A percentile compares a stretch with the other conserved stretches of the same genome.
phyloP scores from a whole-genome alignment of 768 basidiomycete genomes.

The Rhizopogon rudus region DNA sequence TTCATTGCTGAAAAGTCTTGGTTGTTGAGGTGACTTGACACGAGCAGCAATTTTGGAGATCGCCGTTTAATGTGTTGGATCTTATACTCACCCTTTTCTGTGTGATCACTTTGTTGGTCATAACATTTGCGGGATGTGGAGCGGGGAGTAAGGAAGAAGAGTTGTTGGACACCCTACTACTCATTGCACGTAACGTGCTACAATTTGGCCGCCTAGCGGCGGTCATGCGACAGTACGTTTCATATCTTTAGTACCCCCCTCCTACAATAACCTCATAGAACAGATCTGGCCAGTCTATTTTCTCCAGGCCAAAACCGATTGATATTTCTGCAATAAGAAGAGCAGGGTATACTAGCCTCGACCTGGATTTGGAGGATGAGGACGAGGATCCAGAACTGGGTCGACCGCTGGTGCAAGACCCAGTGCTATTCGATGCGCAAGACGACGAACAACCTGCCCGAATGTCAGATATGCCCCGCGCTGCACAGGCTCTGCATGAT shows the following conservation, averaged over 20 bases:
- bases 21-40: background rate
- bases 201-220: constrained; percentile 90
- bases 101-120: constrained; percentile 80
- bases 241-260: background rate
- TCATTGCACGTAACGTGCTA: constrained; percentile 88
- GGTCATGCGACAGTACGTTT: constrained; percentile 86
- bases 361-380: constrained; percentile 67
- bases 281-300: constrained; percentile 87
- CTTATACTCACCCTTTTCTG: constrained; percentile 87
- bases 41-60: constrained; percentile 90
- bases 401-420: constrained; percentile 53
- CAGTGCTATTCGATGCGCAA: constrained; percentile 60
- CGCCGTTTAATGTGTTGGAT: constrained; percentile 89
- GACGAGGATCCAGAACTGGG: constrained; percentile 43
- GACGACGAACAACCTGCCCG: constrained; percentile 25
- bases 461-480: constrained; percentile 57
- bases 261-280: background rate
- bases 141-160: constrained; percentile 88
- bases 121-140: constrained; percentile 85
- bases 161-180: constrained; percentile 84
- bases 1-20: background rate
- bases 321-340: constrained; percentile 70
- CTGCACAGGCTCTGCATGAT: constrained; percentile 47
- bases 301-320: constrained; percentile 81
- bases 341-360: constrained; percentile 56